Evolutionary conservation across 2,329 filamentous ascomycete genomes (phyloP), one percentile per base, ranked within the genome.

Genomic region (Leptographium wingfieldii): DNA sequence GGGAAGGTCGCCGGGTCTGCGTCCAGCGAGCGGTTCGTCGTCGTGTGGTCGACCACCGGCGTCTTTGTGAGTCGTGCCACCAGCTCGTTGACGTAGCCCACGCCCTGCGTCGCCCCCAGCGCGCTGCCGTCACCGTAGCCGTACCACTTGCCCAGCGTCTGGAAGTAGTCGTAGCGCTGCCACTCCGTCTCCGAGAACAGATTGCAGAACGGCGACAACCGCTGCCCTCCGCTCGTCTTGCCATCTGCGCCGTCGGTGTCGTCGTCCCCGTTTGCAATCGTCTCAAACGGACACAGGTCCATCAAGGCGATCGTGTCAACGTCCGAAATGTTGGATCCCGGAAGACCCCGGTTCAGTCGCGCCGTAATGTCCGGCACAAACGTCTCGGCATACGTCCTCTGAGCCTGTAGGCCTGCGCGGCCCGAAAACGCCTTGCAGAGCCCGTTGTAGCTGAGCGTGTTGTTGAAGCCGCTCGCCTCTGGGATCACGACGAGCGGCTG

Each of bases 221-320:
- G 46, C 14, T 56, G 58, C 7, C 59, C 62, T 31, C 43, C 63
- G 27, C 53, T 27, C 12, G 12, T 49, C 29, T 11, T 38, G 14
- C 25, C 25, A 38, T 49, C 29, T 22, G 31, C 25, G 27, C 51
- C 29, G 43, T 72, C 77, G 5, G 75, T 80, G 6, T n/a, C 80
- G 6, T n/a, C 29, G 3, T 78, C 73, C 0, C 72, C 68, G 6
- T 81, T 76, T 10, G 86, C 83, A n/a, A 95, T 83, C 0, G 89
- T 92, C 65, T 87, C 80, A 73, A 90, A 96, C 0, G 92, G 86
- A 68, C 92, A 96, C 62, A 96, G 77, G 67, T 96, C 90, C 90
- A 96, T 96, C 40, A 96, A 70, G 60, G 80, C 81, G 60, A 91
- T 75, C 0, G 84, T 82, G 40, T 92, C 84, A 1, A 74, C 68